phyloP scores from a whole-genome alignment of 768 basidiomycete genomes.

The Suillus subluteus region DNA sequence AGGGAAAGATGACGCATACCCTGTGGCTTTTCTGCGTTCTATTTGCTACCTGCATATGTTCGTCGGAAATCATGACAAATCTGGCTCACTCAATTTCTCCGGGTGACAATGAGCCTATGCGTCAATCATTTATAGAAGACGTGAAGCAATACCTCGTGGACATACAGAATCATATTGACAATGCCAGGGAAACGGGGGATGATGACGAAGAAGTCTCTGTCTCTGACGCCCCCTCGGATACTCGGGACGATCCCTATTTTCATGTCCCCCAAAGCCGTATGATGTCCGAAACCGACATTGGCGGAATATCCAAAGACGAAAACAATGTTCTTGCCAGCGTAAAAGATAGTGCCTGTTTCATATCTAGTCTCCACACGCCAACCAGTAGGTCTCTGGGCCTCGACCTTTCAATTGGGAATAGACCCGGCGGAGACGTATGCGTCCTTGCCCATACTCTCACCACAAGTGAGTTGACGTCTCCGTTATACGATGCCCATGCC shows the following conservation, averaged over 20 bases:
- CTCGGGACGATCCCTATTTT: conserved; percentile 4
- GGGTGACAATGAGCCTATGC: not conserved
- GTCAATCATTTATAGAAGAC: conserved; percentile 1
- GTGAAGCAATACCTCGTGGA: conserved; percentile 14
- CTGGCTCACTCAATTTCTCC: conserved; percentile 15
- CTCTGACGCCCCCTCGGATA: conserved; percentile 1
- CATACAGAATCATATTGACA: conserved; percentile 17
- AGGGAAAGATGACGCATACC: conserved; percentile 52
- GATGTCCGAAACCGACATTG: not conserved
- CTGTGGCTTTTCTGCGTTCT: conserved; percentile 53
- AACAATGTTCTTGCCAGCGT: conserved; percentile 6
- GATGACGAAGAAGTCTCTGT: conserved; percentile 8
- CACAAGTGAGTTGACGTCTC: too few species aligned
- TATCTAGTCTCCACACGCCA: not conserved
- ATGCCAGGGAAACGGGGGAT: conserved; percentile 25
- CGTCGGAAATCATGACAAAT: not conserved
- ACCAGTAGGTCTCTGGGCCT: not conserved
- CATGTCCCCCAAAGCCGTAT: not conserved
- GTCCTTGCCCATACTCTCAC: not conserved
- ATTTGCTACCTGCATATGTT: conserved; percentile 18
- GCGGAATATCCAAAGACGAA: not conserved
- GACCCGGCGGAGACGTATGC: not conserved
- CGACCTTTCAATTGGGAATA: not conserved
- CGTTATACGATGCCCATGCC: conserved; percentile 9
- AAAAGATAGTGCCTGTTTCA: conserved; percentile 1